Evolutionary conservation across 164 flowering plant genomes (phyloP), one percentile per base, ranked within the genome.

Genomic region (Annona squamosa): DNA sequence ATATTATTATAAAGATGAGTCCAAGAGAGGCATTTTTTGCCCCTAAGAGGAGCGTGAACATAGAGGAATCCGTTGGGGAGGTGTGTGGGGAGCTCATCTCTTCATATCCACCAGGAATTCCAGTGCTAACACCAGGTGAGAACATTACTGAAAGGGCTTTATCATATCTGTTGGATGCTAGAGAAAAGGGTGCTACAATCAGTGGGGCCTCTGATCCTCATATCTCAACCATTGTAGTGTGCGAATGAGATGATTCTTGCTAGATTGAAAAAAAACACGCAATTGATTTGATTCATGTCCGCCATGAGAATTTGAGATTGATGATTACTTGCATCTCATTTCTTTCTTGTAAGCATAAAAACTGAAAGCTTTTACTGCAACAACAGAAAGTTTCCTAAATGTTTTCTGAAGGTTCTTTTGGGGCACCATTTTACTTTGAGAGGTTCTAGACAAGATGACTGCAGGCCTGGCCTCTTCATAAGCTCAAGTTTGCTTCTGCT

Each of bases 11-110:
- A 70, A 68, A 73, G 41, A 68, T 90, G 80, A 87, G 72, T 77
- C 93, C 95, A 0, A 84, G 95, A 75, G 95, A 92, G 67, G 95
- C 97, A n/a, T 90, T 89, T 79, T 92, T 92, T 81, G 84, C 87
- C 1, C 80, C 78, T 12, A 88, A 86, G 75, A 82, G 74, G 71
- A 85, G 76, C 63, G 83, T 80, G 45, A 63, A 47, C 43, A 72
- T 81, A 16, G 68, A 44, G 41, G 85, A 86, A 73, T 77, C 87
- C 75, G 46, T 85, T 67, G 91, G 91, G 12, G 75, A 82, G 68
- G 72, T 84, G 42, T 86, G 85, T 62, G 89, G 89, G 68, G 91
- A 86, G 81, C 75, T 86, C 43, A 78, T 88, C 64, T 88, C 86
- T 68, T 87, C 91, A 63, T 88, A 86, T 63, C 91, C 91, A 64